Conservation (phyloP, 805 yeast species). For the Schwanniomyces polymorphus region DNA sequence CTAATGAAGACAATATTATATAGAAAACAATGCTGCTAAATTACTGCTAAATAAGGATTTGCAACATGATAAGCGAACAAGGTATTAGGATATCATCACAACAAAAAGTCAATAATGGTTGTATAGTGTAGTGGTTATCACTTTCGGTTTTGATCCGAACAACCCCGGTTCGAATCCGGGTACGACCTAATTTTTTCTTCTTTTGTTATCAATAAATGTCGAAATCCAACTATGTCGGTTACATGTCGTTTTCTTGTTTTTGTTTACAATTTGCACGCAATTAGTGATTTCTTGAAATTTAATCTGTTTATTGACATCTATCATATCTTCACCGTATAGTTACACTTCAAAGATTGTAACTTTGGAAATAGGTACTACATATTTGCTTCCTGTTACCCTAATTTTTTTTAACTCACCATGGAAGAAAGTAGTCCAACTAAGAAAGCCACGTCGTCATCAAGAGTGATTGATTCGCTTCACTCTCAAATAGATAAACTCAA, state of each 20-base stretch:
- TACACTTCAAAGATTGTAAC: neutral
- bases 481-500: constrained; percentile 43
- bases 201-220: neutral
- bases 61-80: too few species aligned
- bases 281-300: neutral
- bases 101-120: too few species aligned
- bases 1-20: too few species aligned
- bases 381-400: neutral
- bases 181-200: constrained; percentile 51
- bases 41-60: too few species aligned
- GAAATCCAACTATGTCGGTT: neutral
- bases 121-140: constrained; percentile 81
- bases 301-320: constrained; percentile 1
- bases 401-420: constrained; percentile 8
- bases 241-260: neutral
- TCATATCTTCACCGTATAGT: neutral
- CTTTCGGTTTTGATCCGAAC: constrained; percentile 79
- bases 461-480: constrained; percentile 56
- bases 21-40: too few species aligned
- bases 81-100: too few species aligned
- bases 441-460: constrained; percentile 18
- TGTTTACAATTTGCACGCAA: constrained; percentile 3
- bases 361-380: neutral
- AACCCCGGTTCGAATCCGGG: constrained; percentile 88
- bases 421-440: constrained; percentile 22